Conservation (phyloP, 345 rosid genomes). For the Stellera chamaejasme region DNA sequence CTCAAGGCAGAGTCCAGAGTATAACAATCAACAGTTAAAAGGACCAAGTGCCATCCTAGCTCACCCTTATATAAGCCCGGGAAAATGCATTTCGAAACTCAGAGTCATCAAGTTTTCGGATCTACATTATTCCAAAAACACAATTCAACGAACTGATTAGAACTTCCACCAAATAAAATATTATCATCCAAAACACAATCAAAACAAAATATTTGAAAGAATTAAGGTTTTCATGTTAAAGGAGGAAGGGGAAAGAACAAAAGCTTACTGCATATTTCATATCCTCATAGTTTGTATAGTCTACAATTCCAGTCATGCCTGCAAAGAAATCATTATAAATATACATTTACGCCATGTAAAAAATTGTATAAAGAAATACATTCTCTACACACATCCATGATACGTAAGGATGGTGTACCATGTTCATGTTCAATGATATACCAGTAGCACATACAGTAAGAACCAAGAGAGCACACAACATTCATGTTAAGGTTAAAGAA, state of each 20-base stretch:
- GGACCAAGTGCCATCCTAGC: background rate
- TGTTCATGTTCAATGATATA: too few species aligned
- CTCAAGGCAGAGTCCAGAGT: background rate
- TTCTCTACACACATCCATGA: background rate
- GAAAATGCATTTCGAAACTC: conserved; percentile 87
- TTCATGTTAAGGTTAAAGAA: too few species aligned
- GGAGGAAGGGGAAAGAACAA: background rate
- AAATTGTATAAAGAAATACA: background rate
- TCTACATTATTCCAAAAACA: conserved; percentile 26
- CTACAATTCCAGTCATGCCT: conserved; percentile 91
- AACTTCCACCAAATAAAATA: background rate
- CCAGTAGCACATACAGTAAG: too few species aligned
- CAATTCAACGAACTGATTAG: conserved; percentile 4
- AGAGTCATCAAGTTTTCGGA: conserved; percentile 81
- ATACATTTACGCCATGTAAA: background rate
- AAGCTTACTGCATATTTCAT: conserved; percentile 92
- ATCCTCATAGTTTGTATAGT: conserved; percentile 80
- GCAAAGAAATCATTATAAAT: conserved; percentile 12
- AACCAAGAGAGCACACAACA: too few species aligned
- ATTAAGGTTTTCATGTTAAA: background rate
- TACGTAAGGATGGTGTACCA: too few species aligned
- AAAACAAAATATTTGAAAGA: background rate
- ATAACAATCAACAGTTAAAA: background rate
- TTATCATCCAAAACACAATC: background rate
- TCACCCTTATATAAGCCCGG: conserved; percentile 76